Evolutionary conservation across 2,329 filamentous ascomycete species (phyloP), one percentile per base, ranked within the genome.

Genomic region (Seiridium unicorne): DNA sequence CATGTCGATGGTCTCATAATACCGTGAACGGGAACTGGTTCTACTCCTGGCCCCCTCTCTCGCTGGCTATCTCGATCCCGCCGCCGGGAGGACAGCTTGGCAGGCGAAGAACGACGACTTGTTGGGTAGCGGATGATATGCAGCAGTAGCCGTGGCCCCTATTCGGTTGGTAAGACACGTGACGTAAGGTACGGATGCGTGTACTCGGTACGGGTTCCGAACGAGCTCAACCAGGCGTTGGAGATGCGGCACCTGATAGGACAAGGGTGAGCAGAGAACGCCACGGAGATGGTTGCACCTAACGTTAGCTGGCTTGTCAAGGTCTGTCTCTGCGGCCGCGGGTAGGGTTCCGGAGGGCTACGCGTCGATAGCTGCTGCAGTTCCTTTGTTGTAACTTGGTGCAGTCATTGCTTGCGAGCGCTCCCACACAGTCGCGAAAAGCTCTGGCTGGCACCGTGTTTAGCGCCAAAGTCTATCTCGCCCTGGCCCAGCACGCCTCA

Each of bases 351-450:
- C 49, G 49, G 34, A 44, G n/a, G 35, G 36, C 31, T 55, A 44
- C 9, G 38, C 13, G 13, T 44, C 18, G 18, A 26, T 26, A 26
- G 18, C 18, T 26, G 18, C 18, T 26, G 18, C 18, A 26, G 18
- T 26, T 26, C 18, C 18, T 26, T 26, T 26, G 18, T 26, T 26
- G 18, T 26, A 26, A 26, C 18, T 26, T 26, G 18, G 18, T 26
- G 18, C 18, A 26, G 18, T 2, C 18, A 26, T 26, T 26, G 18
- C 18, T 26, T 26, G 18, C 6, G 46, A 48, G 26, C 46, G 6
- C 26, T 48, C 46, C 49, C 44, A 59, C 61, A 63, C 60, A 64
- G 63, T 64, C 51, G 47, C 48, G 58, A 57, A 63, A 64, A 59
- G 48, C 55, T 62, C 38, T 63, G 51, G 46, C 18, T 46, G 35